phyloP scores from a whole-genome alignment of 106 monocot species.

The Acanthochlamys bracteata region DNA sequence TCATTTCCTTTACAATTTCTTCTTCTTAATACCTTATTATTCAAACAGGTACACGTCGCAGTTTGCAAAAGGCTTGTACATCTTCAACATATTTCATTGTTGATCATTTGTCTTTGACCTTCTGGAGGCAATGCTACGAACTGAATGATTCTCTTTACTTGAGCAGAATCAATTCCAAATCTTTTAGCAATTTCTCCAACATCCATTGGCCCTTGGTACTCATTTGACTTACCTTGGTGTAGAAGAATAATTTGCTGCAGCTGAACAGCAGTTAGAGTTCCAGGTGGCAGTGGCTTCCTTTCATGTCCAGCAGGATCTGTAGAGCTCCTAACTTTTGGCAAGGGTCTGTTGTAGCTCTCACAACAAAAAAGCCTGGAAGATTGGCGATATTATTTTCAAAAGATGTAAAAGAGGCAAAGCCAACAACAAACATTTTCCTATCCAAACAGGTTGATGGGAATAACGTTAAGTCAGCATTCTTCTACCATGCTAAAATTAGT shows the following conservation, averaged over 20 bases:
- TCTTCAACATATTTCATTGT: no score
- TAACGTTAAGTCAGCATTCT: no score
- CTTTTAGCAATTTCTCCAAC: conserved; percentile 44
- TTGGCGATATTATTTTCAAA: no score
- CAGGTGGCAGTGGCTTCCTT: conserved; percentile 30
- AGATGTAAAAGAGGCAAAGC: no score
- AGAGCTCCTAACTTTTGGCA: conserved; percentile 59
- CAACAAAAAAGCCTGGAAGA: conserved; percentile 44
- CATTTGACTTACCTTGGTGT: conserved; percentile 48
- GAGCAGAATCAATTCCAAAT: conserved; percentile 34
- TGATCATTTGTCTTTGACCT: not conserved
- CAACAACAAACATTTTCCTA: no score
- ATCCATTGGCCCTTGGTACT: conserved; percentile 35
- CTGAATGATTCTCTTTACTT: conserved; percentile 46
- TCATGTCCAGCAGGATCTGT: conserved; percentile 21
- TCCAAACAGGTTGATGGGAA: no score
- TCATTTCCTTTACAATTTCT: no score
- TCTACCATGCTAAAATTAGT: no score
- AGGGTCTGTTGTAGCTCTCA: conserved; percentile 46
- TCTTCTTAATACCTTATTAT: no score
- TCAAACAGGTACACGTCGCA: no score
- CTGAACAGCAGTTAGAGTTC: conserved; percentile 36
- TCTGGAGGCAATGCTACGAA: conserved; percentile 52
- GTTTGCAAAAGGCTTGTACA: no score
- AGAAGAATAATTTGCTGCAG: conserved; percentile 52